phyloP scores from a whole-genome alignment of 805 yeast genomes.

The Cyberlindnera petersonii region DNA sequence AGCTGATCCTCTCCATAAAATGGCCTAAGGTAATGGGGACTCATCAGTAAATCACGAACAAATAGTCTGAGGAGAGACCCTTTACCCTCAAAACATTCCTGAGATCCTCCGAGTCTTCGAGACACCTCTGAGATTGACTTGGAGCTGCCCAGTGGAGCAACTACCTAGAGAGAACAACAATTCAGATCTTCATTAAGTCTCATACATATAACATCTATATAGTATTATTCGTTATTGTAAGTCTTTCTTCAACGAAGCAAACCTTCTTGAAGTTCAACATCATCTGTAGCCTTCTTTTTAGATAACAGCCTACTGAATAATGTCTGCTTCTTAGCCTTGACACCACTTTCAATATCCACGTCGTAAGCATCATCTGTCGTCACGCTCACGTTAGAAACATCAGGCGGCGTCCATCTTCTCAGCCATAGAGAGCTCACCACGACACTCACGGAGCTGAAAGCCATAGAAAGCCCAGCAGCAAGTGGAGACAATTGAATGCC shows the following conservation, averaged over 20 bases:
- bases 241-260: conserved; percentile 10
- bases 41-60: no score
- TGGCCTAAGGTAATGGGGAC: no score
- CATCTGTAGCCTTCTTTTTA: conserved; percentile 7
- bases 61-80: no score
- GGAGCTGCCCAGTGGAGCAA: no score
- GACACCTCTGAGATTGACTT: no score
- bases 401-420: conserved; percentile 54
- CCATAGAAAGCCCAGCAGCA: conserved; percentile 91
- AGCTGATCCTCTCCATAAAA: no score
- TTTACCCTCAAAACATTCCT: no score
- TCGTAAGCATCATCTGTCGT: conserved; percentile 5
- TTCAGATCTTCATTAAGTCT: no score
- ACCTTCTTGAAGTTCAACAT: conserved; percentile 22
- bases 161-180: no score
- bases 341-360: conserved; percentile 19
- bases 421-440: conserved; percentile 73
- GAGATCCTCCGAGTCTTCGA: no score
- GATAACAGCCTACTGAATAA: conserved; percentile 13
- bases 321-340: conserved; percentile 13
- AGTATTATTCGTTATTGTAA: no score
- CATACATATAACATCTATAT: no score
- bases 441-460: conserved; percentile 85
- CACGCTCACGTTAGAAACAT: conserved; percentile 4
- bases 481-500: conserved; percentile 78